Evolutionary conservation across 352 stramenopile genomes (phyloP).

Genomic region (Pythium phragmitis): DNA sequence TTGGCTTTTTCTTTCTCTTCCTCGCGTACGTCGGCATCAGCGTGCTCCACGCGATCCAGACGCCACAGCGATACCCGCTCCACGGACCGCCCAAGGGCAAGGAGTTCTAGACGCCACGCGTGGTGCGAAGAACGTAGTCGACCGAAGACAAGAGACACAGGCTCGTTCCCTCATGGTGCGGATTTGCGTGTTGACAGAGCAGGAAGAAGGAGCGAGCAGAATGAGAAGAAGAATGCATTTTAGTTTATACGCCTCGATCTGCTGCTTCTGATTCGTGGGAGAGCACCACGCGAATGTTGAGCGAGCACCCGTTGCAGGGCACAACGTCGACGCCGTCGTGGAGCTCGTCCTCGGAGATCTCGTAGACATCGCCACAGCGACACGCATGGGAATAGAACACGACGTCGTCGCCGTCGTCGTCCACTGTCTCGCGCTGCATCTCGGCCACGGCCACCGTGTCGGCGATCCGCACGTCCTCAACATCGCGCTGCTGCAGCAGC

Average conservation of each 20-base stretch:
- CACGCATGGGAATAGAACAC: slow-evolving; percentile 54
- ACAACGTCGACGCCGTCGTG: slow-evolving; percentile 65
- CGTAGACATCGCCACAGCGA: slow-evolving; percentile 73
- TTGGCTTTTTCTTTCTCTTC: slow-evolving; percentile 82
- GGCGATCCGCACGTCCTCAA: slow-evolving; percentile 58
- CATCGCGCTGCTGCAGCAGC: slow-evolving; percentile 35
- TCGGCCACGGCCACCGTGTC: slow-evolving; percentile 49
- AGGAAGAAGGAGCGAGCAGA: neutral
- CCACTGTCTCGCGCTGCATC: slow-evolving; percentile 43
- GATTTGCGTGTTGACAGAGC: neutral
- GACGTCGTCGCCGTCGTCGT: slow-evolving; percentile 37
- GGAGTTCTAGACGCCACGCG: slow-evolving; percentile 50
- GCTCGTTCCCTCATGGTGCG: neutral
- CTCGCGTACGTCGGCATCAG: slow-evolving; percentile 70
- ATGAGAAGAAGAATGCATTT: slow-evolving; percentile 12
- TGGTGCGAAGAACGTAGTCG: neutral
- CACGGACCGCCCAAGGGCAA: slow-evolving; percentile 78
- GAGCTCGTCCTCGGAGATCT: slow-evolving; percentile 63
- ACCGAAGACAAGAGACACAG: too few species aligned
- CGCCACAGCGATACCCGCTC: slow-evolving; percentile 62
- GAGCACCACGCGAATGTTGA: slow-evolving; percentile 68
- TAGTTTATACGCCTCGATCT: slow-evolving; percentile 12
- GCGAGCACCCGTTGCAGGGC: slow-evolving; percentile 76
- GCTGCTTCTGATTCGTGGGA: neutral
- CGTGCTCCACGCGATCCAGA: slow-evolving; percentile 77